Conservation (phyloP, 345 rosid genomes). For the Camelina laxa region DNA sequence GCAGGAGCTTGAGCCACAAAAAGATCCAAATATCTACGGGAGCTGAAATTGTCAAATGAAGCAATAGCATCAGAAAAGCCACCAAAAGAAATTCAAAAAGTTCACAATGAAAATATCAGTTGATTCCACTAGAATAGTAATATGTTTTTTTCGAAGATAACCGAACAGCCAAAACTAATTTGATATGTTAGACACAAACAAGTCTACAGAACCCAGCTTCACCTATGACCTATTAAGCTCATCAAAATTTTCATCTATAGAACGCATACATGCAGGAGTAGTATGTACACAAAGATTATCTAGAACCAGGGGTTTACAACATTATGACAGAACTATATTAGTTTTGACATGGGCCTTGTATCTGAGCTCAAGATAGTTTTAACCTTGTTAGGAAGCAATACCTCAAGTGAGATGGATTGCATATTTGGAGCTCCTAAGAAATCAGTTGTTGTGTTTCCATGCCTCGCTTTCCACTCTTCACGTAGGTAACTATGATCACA, state of each 20-base stretch:
- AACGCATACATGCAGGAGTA: too few relatives aligned
- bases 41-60: slow-evolving; percentile 55
- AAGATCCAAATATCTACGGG: slow-evolving; percentile 82
- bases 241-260: too few relatives aligned
- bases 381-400: slow-evolving; percentile 45
- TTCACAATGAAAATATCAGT: slow-evolving; percentile 1
- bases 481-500: slow-evolving; percentile 68
- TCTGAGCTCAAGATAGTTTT: slow-evolving; percentile 19
- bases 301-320: too few relatives aligned
- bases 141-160: background rate
- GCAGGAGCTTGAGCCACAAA: slow-evolving; percentile 76
- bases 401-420: slow-evolving; percentile 82
- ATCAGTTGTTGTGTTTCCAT: slow-evolving; percentile 52
- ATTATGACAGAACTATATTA: too few relatives aligned
- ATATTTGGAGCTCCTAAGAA: slow-evolving; percentile 57
- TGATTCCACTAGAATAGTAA: slow-evolving; percentile 8
- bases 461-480: slow-evolving; percentile 94
- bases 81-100: slow-evolving; percentile 11
- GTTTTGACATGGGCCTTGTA: slow-evolving; percentile 12
- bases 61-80: slow-evolving; percentile 29
- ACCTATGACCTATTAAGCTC: too few relatives aligned
- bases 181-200: slow-evolving; percentile 12
- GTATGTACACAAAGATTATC: too few relatives aligned
- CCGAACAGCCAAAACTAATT: slow-evolving; percentile 1
- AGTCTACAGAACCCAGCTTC: background rate